These are phyloP conservation scores for Capsella rubella DNA, from an alignment of 441 rosid species.

Conservation along the genomic window DNA sequence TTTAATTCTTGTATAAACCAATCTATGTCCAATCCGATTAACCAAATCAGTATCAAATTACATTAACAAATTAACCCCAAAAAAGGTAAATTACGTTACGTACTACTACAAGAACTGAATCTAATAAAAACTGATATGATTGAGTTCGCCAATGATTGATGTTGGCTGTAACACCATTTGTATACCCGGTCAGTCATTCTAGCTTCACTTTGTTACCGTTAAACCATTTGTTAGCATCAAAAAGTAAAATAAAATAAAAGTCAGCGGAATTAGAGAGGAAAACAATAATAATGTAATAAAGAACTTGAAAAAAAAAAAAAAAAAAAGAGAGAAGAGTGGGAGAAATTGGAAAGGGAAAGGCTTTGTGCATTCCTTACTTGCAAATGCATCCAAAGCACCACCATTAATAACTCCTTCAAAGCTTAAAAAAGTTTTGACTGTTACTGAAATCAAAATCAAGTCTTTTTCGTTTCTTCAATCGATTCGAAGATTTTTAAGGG, in stretches of 20 bases:
- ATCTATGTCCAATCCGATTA: not conserved
- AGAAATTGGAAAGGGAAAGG: constrained; percentile 30
- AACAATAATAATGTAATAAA: constrained; percentile 22
- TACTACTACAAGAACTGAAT: not conserved
- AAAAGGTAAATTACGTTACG: not conserved
- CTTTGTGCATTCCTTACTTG: constrained; percentile 64
- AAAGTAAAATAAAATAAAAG: constrained; percentile 4
- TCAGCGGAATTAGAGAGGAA: constrained; percentile 24
- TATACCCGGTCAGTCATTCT: not conserved
- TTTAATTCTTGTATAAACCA: not conserved
- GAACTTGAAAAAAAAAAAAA: not conserved
- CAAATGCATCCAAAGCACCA: constrained; percentile 63
- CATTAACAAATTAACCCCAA: not conserved
- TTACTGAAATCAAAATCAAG: constrained; percentile 34
- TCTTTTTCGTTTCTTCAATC: not conserved
- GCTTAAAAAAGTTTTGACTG: constrained; percentile 16
- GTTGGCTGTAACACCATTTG: constrained; percentile 1
- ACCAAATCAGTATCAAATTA: not conserved
- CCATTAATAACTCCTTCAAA: constrained; percentile 26
- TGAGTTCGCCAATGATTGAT: not conserved
- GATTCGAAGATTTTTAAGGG: not conserved
- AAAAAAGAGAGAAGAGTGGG: not conserved
- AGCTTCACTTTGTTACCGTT: constrained; percentile 53
- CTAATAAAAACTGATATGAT: not conserved
- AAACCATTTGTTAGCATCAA: constrained; percentile 15